Evolutionary conservation across 495 filamentous ascomycete species (phyloP), one percentile per base, ranked within the genome.

Genomic region (Penicillium samsonianum): DNA sequence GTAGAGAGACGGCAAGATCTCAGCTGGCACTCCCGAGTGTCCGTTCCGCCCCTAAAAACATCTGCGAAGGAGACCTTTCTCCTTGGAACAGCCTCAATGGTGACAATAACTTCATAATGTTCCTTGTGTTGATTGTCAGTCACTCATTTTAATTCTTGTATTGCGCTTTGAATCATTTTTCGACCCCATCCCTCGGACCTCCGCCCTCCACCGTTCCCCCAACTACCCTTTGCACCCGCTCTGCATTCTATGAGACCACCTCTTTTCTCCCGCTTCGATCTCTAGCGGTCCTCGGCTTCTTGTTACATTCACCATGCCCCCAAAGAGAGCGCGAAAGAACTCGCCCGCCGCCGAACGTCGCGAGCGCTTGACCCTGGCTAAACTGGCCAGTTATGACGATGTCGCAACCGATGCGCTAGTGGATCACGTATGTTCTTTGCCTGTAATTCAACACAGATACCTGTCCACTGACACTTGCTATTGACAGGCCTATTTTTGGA

Each of bases 351-450:
- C 56, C 16, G 73, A 82, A 40, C 82, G 86, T 67, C 87, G 82
- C 73, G 84, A 89, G 58, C 86, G 84, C 63, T 77, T 98, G 60
- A 96, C 91, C 12, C 78, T 97, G 55, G 84, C 84, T 38, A 92
- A 96, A 75, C 78, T 99, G 57, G 86, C 90, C 26, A 87, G 88
- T 54, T 97, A 97, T 77, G 94, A 99, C 75, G 94, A 99, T 70
- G 85, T 99, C 62, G 81, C 96, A 60, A 98, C 94, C 0, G 95
- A 99, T 85, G 88, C 89, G 56, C 87, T 99, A 33, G 85, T 99
- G 41, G 94, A 99, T 74, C 90, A 90, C 73, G 94, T 97, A 81
- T 69, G 90, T 80, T 25, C 41, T 43, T 60, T 50, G 23, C 35
- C 19, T 50, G 19, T 60, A 17, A 19, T 46, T 20, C 50, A n/a